A percentile compares a stretch with the other conserved stretches of the same genome.
These are phyloP conservation scores for Colletotrichum phormii DNA, from an alignment of 2,329 filamentous ascomycete genomes.

Conservation along the genomic window DNA sequence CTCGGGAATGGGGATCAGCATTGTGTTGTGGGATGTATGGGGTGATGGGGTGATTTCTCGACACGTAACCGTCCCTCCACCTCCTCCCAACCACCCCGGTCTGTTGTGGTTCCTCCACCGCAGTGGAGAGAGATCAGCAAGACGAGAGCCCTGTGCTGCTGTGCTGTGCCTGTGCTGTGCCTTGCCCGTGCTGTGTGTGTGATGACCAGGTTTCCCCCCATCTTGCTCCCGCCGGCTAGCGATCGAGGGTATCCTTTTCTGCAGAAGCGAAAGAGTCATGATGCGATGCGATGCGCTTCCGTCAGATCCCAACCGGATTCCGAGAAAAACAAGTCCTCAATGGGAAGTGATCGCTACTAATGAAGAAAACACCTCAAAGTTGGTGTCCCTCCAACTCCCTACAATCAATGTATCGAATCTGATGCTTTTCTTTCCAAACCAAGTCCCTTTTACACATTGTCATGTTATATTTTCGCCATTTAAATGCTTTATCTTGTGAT, in stretches of 20 bases:
- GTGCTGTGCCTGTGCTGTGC: constrained; percentile 8
- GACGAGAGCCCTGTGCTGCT: constrained; percentile 20
- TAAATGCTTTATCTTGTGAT: neutral
- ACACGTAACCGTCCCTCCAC: constrained; percentile 8
- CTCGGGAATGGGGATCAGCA: neutral
- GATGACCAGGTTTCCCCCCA: neutral
- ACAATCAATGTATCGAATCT: neutral
- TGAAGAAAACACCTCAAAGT: neutral
- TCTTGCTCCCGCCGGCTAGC: neutral
- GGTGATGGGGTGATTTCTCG: neutral
- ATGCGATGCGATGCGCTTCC: neutral
- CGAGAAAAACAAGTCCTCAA: neutral
- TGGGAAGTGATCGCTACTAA: constrained; percentile 16
- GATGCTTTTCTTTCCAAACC: neutral
- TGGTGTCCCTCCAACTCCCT: neutral
- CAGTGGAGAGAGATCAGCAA: constrained; percentile 16
- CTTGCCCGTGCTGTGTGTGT: constrained; percentile 6
- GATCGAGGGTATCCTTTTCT: constrained; percentile 5
- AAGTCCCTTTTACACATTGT: neutral
- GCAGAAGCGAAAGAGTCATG: neutral
- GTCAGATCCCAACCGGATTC: neutral
- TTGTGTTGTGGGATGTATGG: constrained; percentile 17
- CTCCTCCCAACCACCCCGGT: neutral
- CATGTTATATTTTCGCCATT: neutral
- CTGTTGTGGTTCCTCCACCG: neutral